These are phyloP conservation scores for Rhinocladiella similis DNA, from an alignment of 2,329 filamentous ascomycete genomes.

Conservation along the genomic window DNA sequence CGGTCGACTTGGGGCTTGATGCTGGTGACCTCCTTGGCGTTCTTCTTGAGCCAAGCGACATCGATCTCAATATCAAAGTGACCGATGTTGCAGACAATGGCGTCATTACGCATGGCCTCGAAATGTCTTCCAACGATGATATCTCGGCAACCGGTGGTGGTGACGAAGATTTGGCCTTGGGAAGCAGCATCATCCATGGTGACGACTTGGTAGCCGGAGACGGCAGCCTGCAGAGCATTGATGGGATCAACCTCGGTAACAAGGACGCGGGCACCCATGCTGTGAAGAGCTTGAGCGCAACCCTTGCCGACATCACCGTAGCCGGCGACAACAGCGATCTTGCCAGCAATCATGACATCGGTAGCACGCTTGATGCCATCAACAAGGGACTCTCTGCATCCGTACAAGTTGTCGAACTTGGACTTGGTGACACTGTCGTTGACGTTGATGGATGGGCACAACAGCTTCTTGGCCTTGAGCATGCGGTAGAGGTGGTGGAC, in stretches of 20 bases:
- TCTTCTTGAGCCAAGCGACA: constrained; percentile 98
- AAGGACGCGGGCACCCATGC: constrained; percentile 95
- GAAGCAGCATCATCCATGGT: constrained; percentile 96
- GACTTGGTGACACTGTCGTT: constrained; percentile 99
- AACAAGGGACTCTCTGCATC: constrained; percentile 96
- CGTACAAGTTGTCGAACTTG: constrained; percentile 99
- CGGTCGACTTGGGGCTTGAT: constrained; percentile 99
- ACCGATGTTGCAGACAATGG: constrained; percentile 99
- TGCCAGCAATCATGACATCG: constrained; percentile 99
- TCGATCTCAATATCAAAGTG: constrained; percentile 99
- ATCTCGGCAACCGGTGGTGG: constrained; percentile 98
- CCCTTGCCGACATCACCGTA: constrained; percentile 99
- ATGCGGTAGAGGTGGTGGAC: constrained; percentile 99
- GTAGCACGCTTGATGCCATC: constrained; percentile 99
- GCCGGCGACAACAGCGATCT: constrained; percentile 95
- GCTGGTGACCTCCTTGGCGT: constrained; percentile 89
- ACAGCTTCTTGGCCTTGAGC: constrained; percentile 86
- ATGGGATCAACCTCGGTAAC: constrained; percentile 98
- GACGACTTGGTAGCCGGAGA: constrained; percentile 93
- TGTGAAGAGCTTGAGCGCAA: constrained; percentile 90
- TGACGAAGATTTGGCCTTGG: constrained; percentile 95
- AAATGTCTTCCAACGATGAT: constrained; percentile 93
- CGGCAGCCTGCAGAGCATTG: constrained; percentile 98
- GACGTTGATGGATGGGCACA: constrained; percentile 97
- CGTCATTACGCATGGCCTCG: constrained; percentile 92